Conservation (phyloP, 140 eudicot genomes). For the Cichorium intybus region DNA sequence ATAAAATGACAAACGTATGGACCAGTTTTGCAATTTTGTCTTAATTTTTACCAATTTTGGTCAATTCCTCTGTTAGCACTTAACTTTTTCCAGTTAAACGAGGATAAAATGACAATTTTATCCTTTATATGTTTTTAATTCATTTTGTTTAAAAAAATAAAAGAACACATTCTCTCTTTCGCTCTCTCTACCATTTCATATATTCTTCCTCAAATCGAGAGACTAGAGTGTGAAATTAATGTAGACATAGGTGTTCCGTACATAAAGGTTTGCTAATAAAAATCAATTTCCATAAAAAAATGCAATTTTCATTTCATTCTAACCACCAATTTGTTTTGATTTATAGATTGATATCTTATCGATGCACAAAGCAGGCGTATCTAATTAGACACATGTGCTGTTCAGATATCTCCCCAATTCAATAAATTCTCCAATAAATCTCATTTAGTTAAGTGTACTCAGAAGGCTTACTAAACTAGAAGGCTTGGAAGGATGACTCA, state of each 20-base stretch:
- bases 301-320: slow-evolving; percentile 5
- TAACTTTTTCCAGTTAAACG: too few species aligned
- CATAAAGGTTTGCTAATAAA: slow-evolving; percentile 45
- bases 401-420: slow-evolving; percentile 66
- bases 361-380: slow-evolving; percentile 49
- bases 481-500: too few species aligned
- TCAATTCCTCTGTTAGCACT: too few species aligned
- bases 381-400: slow-evolving; percentile 68
- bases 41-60: too few species aligned
- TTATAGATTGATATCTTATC: slow-evolving; percentile 75
- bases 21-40: too few species aligned
- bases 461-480: too few species aligned
- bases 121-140: too few species aligned
- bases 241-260: slow-evolving; percentile 66
- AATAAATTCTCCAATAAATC: slow-evolving; percentile 37
- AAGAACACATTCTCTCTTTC: too few species aligned
- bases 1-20: too few species aligned
- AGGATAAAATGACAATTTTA: too few species aligned
- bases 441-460: slow-evolving; percentile 51
- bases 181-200: slow-evolving; percentile 53
- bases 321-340: slow-evolving; percentile 6
- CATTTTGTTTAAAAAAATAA: too few species aligned
- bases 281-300: background rate
- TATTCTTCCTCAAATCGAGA: slow-evolving; percentile 57
- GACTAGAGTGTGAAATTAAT: slow-evolving; percentile 67